Percentiles rank a stretch among this genome's conserved stretches.
Conservation (phyloP, 208 protist species). For the Wallacemonas sp. region DNA sequence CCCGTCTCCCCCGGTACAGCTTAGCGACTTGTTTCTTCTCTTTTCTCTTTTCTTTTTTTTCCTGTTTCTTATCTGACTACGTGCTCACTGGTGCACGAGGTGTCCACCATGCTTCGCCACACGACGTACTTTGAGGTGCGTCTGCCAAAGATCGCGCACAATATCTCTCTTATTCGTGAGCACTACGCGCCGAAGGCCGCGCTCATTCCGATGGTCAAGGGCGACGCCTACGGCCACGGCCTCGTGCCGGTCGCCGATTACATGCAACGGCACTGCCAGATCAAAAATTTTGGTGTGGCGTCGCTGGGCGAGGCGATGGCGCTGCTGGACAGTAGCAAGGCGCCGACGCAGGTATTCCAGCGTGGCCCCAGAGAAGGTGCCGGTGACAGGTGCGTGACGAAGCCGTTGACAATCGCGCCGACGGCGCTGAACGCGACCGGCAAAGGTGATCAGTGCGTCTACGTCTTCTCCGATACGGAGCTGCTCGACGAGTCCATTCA, state of each 20-base stretch:
- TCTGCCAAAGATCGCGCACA: conserved; percentile 37
- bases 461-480: conserved; percentile 55
- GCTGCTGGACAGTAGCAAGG: conserved; percentile 15
- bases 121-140: conserved; percentile 46
- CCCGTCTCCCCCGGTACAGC: no score
- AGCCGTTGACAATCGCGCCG: background rate
- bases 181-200: conserved; percentile 38
- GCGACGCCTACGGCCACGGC: conserved; percentile 52
- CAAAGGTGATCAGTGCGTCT: conserved; percentile 18
- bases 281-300: conserved; percentile 46
- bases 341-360: background rate
- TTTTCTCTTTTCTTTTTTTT: background rate
- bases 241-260: conserved; percentile 37
- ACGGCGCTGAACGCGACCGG: conserved; percentile 8
- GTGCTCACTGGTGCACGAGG: no score
- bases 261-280: conserved; percentile 25
- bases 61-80: background rate
- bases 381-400: background rate
- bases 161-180: conserved; percentile 34
- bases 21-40: no score
- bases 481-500: conserved; percentile 37
- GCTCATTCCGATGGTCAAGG: conserved; percentile 58
- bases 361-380: background rate
- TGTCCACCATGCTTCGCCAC: conserved; percentile 42
- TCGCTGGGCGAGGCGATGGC: conserved; percentile 45